phyloP scores from a whole-genome alignment of 2,329 filamentous ascomycete species.

The Epicoccum nigrum region DNA sequence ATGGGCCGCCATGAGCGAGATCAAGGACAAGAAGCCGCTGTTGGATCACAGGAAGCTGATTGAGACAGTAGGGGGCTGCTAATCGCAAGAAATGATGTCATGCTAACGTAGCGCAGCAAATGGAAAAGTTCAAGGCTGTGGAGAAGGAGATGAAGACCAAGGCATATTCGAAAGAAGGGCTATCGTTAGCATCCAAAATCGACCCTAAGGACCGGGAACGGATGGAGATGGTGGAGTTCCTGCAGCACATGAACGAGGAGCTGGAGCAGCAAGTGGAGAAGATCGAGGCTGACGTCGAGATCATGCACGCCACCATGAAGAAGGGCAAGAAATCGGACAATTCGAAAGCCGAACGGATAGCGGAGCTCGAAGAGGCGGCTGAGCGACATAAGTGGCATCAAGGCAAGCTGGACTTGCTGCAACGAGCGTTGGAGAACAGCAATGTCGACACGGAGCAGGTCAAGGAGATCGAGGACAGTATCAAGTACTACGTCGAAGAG shows the following conservation, averaged over 20 bases:
- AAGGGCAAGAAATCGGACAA: conserved; percentile 87
- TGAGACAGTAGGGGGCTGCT: conserved; percentile 75
- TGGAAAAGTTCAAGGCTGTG: conserved; percentile 99
- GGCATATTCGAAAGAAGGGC: conserved; percentile 96
- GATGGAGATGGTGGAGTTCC: conserved; percentile 83
- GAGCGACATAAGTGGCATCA: conserved; percentile 98
- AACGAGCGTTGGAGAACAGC: conserved; percentile 90
- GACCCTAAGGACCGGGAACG: conserved; percentile 99
- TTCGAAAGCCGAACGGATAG: conserved; percentile 83
- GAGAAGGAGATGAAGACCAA: conserved; percentile 99
- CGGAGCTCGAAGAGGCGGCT: conserved; percentile 80
- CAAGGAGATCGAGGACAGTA: conserved; percentile 85
- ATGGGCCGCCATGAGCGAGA: conserved; percentile 97
- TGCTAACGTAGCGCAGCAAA: conserved; percentile 70
- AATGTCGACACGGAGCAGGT: conserved; percentile 88
- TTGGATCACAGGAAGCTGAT: conserved; percentile 94
- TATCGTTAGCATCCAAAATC: conserved; percentile 88
- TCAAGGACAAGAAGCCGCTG: conserved; percentile 98
- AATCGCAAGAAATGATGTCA: conserved; percentile 14
- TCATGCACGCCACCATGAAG: conserved; percentile 86
- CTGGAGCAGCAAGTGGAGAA: conserved; percentile 92
- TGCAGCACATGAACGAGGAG: conserved; percentile 86
- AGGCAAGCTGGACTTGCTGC: conserved; percentile 86
- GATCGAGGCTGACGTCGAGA: conserved; percentile 87
- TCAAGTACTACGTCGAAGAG: conserved; percentile 93